Evolutionary conservation across 257 asterid species (phyloP), one percentile per base, ranked within the genome.

Genomic region (Forsythia viridissima): DNA sequence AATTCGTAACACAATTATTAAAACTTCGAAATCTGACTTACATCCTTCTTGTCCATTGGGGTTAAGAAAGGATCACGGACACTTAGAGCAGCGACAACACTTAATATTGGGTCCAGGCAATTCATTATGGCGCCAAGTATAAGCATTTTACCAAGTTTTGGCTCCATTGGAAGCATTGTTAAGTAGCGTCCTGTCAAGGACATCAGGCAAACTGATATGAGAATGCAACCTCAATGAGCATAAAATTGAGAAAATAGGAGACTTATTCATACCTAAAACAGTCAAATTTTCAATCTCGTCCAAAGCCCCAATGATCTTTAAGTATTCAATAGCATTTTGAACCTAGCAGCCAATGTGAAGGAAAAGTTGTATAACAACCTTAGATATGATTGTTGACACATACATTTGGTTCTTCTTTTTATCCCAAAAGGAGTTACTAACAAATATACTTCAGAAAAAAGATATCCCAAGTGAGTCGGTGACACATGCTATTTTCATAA

Each of bases 81-180:
- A 83, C 93, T 89, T 66, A 94, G 85, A 83, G 97, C 95, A 85
- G 98, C 93, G 82, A 92, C 99, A 76, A 94, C 81, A 82, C 92
- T 93, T 85, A 94, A 86, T 84, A 94, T 87, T 24, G 99, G 99
- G 69, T 94, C 99, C 90, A 94, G 87, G 88, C 99, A 94, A 84
- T 93, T 89, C 77, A 94, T 88, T 77, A 83, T 87, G 34, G 94
- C 92, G 82, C 99, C 99, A 80, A 90, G 91, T 81, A 94, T 79
- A 83, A 94, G 97, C 98, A 94, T 94, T 84, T 94, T 94, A 83
- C 99, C 99, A 73, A 93, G 94, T 86, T 94, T 94, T 77, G 99
- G 99, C 90, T 93, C 99, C 97, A 89, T 83, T 15, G 99, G 99
- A 77, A 94, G 98, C 96, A 88, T 86, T 71, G 97, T 89, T 86